These are phyloP conservation scores for Chytriomyces sp. DNA, from an alignment of 192 early-diverging fungal genomes.

Conservation along the genomic window DNA sequence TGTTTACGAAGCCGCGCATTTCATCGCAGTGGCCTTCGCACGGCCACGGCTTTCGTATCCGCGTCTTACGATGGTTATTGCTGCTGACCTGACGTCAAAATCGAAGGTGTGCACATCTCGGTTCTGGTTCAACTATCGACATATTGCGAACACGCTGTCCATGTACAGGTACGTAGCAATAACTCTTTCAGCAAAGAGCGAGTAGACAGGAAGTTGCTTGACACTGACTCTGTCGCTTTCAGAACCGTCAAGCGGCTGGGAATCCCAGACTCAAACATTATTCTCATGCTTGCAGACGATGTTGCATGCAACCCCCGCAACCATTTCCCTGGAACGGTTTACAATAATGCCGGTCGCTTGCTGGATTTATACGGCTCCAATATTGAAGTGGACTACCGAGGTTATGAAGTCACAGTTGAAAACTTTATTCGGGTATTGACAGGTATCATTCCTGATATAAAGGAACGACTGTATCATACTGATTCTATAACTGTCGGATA, in stretches of 20 bases:
- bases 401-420: conserved; percentile 99
- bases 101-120: conserved; percentile 89
- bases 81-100: conserved; percentile 4
- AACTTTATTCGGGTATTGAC: conserved; percentile 96
- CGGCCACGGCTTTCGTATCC: neutral
- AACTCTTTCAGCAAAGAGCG: no score
- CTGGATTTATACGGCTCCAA: conserved; percentile 95
- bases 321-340: conserved; percentile 87
- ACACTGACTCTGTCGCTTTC: no score
- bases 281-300: conserved; percentile 99
- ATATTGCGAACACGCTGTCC: conserved; percentile 97
- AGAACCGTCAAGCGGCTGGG: conserved; percentile 96
- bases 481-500: conserved; percentile 31
- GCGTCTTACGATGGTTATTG: neutral
- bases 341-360: conserved; percentile 78
- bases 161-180: conserved; percentile 76
- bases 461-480: neutral
- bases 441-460: conserved; percentile 29
- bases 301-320: conserved; percentile 98
- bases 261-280: conserved; percentile 98
- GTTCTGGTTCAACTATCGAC: conserved; percentile 99
- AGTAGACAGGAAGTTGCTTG: no score
- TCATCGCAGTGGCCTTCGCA: neutral
- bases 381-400: conserved; percentile 98
- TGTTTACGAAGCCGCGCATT: neutral